phyloP scores from a whole-genome alignment of 352 stramenopile species.

The Achlya hypogyna region DNA sequence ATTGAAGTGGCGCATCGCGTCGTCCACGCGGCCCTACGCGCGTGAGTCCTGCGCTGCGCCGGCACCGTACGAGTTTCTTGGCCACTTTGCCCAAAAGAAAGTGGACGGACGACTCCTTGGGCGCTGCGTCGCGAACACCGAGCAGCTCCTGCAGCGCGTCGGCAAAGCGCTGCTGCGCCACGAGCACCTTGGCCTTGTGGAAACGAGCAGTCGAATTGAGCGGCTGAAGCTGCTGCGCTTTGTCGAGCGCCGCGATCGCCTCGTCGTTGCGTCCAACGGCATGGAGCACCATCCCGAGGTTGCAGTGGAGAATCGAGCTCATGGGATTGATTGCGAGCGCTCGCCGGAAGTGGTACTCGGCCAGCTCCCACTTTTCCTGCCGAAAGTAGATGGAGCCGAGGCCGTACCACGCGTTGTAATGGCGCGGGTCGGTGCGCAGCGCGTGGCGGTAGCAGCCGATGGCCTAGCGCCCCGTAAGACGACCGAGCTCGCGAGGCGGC shows the following conservation, averaged over 20 bases:
- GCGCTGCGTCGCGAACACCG: conserved; percentile 87
- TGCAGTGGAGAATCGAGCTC: conserved; percentile 91
- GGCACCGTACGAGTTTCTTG: conserved; percentile 39
- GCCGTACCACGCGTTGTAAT: conserved; percentile 92
- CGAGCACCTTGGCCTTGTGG: conserved; percentile 91
- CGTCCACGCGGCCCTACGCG: conserved; percentile 62
- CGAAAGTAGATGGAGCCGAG: conserved; percentile 93
- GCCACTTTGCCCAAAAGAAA: conserved; percentile 95
- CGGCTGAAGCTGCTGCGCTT: conserved; percentile 85
- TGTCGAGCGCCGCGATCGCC: conserved; percentile 82
- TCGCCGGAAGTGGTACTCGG: conserved; percentile 94
- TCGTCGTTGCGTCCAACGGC: conserved; percentile 85
- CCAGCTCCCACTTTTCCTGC: conserved; percentile 96
- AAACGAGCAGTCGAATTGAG: conserved; percentile 91
- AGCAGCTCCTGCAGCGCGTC: conserved; percentile 91
- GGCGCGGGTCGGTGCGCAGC: conserved; percentile 86
- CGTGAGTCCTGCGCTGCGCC: neutral
- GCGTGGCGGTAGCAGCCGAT: conserved; percentile 93
- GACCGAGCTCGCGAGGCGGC: neutral
- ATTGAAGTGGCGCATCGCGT: conserved; percentile 94
- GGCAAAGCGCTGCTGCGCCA: conserved; percentile 84
- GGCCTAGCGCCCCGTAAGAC: conserved; percentile 27
- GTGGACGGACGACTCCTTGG: conserved; percentile 94
- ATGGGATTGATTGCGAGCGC: conserved; percentile 91
- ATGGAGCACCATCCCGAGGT: conserved; percentile 92